phyloP scores from a whole-genome alignment of 495 filamentous ascomycete genomes.

The Elasticomyces elasticus region DNA sequence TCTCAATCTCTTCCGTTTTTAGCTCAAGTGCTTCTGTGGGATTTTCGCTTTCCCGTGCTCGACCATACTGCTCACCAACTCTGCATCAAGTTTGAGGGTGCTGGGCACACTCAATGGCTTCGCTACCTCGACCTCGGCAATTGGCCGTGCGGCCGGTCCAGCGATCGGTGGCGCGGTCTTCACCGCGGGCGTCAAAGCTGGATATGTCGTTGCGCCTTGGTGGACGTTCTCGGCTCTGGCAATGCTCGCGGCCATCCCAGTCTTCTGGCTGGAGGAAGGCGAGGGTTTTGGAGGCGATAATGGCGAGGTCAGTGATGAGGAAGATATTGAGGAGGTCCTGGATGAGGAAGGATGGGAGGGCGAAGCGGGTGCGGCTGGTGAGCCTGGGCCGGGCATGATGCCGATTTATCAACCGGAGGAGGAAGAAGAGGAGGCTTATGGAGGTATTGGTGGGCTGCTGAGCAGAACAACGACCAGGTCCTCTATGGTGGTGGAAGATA shows the following conservation, averaged over 20 bases:
- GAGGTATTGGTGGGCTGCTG: background rate
- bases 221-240: conserved; percentile 58
- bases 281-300: conserved; percentile 54
- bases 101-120: conserved; percentile 87
- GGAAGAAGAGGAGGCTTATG: conserved; percentile 9
- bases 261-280: conserved; percentile 63
- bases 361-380: conserved; percentile 2
- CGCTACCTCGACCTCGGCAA: conserved; percentile 63
- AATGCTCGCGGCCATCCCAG: conserved; percentile 51
- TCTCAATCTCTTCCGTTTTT: no score
- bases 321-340: conserved; percentile 15
- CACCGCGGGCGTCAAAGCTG: conserved; percentile 57
- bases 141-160: conserved; percentile 71
- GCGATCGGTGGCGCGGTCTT: conserved; percentile 36
- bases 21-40: conserved; percentile 54
- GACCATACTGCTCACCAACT: conserved; percentile 87
- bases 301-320: conserved; percentile 30
- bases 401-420: background rate
- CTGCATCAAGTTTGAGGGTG: conserved; percentile 58
- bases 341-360: conserved; percentile 3
- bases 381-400: background rate
- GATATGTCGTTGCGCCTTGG: conserved; percentile 69
- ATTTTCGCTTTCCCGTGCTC: conserved; percentile 81
- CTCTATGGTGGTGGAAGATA: background rate
- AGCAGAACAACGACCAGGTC: conserved; percentile 8